phyloP scores from a whole-genome alignment of 129 eudicot genomes.

The Erigeron canadensis region DNA sequence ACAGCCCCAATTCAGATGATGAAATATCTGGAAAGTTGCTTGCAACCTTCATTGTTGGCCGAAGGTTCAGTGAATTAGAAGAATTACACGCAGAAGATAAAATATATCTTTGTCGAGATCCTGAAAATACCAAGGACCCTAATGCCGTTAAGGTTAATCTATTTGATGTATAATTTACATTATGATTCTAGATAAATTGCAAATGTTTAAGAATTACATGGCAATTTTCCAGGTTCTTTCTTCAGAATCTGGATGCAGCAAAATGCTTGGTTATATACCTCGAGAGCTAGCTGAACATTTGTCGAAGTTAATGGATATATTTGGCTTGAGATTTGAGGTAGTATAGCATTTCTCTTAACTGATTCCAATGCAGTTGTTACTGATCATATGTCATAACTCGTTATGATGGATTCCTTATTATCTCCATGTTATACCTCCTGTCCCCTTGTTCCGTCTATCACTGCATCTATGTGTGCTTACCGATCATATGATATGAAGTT shows the following conservation, averaged over 20 bases:
- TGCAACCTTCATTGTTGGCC: constrained; percentile 73
- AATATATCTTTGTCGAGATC: constrained; percentile 67
- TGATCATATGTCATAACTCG: too few relatives aligned
- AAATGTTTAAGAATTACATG: constrained; percentile 19
- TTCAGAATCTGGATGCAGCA: constrained; percentile 47
- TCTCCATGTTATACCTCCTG: background rate
- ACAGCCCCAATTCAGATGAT: constrained; percentile 30
- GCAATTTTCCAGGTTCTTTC: constrained; percentile 61
- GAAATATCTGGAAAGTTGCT: constrained; percentile 44
- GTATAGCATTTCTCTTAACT: constrained; percentile 1
- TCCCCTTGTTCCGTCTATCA: constrained; percentile 1
- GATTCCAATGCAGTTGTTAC: background rate
- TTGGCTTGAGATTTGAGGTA: constrained; percentile 73
- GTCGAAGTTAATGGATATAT: constrained; percentile 77
- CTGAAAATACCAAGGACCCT: constrained; percentile 67
- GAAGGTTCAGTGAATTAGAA: constrained; percentile 52
- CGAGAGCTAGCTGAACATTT: constrained; percentile 78
- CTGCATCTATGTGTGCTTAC: constrained; percentile 2
- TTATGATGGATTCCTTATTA: too few relatives aligned
- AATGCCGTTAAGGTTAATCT: constrained; percentile 79
- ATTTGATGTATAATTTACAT: constrained; percentile 1
- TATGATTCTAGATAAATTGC: constrained; percentile 4
- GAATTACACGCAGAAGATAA: constrained; percentile 48
- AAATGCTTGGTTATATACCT: constrained; percentile 75
- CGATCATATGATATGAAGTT: constrained; percentile 13